phyloP scores from a whole-genome alignment of 2,329 filamentous ascomycete species.

The Colletotrichum sp. region DNA sequence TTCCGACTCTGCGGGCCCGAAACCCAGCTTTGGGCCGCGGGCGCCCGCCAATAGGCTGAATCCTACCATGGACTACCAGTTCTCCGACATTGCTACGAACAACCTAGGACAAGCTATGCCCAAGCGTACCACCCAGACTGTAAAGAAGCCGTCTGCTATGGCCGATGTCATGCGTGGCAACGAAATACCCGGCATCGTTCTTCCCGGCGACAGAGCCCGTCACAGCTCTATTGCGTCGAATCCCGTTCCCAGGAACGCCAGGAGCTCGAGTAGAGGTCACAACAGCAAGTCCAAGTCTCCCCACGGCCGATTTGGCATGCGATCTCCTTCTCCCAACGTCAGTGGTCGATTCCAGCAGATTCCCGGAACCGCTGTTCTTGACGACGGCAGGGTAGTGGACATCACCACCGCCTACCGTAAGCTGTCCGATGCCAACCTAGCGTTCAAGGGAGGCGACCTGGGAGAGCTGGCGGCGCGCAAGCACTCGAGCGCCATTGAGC shows the following conservation, averaged over 20 bases:
- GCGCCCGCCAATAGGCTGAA: constrained; percentile 24
- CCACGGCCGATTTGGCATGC: constrained; percentile 45
- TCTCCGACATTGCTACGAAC: constrained; percentile 62
- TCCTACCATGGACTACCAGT: constrained; percentile 61
- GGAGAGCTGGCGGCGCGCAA: constrained; percentile 66
- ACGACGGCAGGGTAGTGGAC: constrained; percentile 68
- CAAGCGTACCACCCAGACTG: constrained; percentile 56
- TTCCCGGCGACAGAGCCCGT: constrained; percentile 51
- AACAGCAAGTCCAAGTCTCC: constrained; percentile 61
- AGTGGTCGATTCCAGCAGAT: constrained; percentile 21
- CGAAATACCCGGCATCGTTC: constrained; percentile 54
- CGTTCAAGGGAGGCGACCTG: constrained; percentile 67
- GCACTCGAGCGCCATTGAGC: constrained; percentile 40
- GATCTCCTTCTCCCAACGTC: constrained; percentile 21
- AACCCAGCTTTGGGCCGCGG: constrained; percentile 51
- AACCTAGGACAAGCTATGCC: constrained; percentile 53
- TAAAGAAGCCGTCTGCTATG: constrained; percentile 45
- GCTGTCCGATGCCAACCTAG: constrained; percentile 74
- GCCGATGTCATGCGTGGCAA: constrained; percentile 59
- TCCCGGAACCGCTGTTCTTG: constrained; percentile 50
- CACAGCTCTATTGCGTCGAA: constrained; percentile 42
- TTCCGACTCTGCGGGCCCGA: constrained; percentile 53
- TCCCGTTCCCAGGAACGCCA: constrained; percentile 24
- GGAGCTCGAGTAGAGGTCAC: constrained; percentile 30
- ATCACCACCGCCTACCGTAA: constrained; percentile 73